phyloP scores from a whole-genome alignment of 2,329 filamentous ascomycete species.

The Pestalotiopsis sp. region DNA sequence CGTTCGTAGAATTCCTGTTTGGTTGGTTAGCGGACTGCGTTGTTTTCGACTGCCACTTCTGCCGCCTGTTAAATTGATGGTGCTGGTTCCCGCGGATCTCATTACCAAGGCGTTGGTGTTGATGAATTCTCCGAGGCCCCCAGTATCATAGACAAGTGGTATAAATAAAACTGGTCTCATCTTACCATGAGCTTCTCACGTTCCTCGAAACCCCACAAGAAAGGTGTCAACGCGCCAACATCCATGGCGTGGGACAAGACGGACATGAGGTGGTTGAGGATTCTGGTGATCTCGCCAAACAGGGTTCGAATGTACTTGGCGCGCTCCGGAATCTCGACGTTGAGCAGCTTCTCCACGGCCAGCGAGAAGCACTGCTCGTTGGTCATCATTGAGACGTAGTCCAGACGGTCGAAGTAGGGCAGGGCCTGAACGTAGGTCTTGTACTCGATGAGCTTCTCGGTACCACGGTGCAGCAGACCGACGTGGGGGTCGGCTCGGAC shows the following conservation, averaged over 20 bases:
- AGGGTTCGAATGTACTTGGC: slow-evolving; percentile 96
- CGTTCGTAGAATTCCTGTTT: slow-evolving; percentile 97
- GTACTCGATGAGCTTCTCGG: slow-evolving; percentile 99
- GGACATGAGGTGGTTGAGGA: slow-evolving; percentile 98
- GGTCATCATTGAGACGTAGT: slow-evolving; percentile 99
- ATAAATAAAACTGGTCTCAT: background rate
- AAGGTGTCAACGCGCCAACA: slow-evolving; percentile 95
- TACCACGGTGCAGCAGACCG: slow-evolving; percentile 92
- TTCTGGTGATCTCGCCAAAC: slow-evolving; percentile 91
- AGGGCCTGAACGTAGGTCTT: slow-evolving; percentile 98
- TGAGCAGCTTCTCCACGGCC: slow-evolving; percentile 96
- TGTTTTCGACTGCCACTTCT: slow-evolving; percentile 13
- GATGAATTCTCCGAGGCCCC: background rate
- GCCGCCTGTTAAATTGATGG: slow-evolving; percentile 7
- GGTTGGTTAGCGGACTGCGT: slow-evolving; percentile 10
- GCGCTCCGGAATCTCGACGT: slow-evolving; percentile 91
- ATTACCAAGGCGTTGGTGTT: background rate
- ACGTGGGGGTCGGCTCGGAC: slow-evolving; percentile 96
- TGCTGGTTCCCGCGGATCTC: background rate
- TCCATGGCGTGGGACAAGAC: slow-evolving; percentile 98
- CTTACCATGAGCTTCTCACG: slow-evolving; percentile 99
- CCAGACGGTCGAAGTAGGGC: slow-evolving; percentile 97
- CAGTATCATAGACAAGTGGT: background rate
- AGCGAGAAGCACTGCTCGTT: slow-evolving; percentile 98
- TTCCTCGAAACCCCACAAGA: slow-evolving; percentile 99